Percentiles rank a stretch among this genome's conserved stretches.
These are phyloP conservation scores for Cylindrotheca closterium DNA, from an alignment of 108 stramenopile genomes.

Conservation along the genomic window DNA sequence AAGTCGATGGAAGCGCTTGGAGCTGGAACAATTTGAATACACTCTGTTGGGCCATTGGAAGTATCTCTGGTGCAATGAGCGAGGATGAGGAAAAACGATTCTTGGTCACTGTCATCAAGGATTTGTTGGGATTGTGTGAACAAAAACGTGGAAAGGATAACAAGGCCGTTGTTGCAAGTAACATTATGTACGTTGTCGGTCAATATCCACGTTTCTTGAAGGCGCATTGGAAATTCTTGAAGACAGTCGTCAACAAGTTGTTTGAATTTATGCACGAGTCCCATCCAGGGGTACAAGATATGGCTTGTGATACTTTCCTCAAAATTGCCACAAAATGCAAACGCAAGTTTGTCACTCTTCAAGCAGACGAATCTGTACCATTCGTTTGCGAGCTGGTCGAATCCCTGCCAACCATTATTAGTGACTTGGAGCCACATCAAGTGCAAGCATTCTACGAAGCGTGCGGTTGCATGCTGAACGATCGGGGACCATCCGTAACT, in stretches of 20 bases:
- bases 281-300: conserved; percentile 99
- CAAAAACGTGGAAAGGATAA: conserved; percentile 98
- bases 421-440: conserved; percentile 98
- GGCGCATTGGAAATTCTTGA: conserved; percentile 99
- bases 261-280: conserved; percentile 99
- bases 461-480: conserved; percentile 92
- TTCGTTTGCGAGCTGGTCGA: conserved; percentile 94
- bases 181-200: conserved; percentile 99
- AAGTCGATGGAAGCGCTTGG: conserved; percentile 91
- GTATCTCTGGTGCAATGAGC: conserved; percentile 97
- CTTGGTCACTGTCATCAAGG: conserved; percentile 98
- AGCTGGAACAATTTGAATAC: conserved; percentile 96
- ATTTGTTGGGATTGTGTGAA: conserved; percentile 95
- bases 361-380: conserved; percentile 85
- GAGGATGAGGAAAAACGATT: conserved; percentile 99
- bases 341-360: conserved; percentile 92
- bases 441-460: conserved; percentile 99
- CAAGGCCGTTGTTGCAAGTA: conserved; percentile 97
- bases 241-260: conserved; percentile 99
- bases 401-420: conserved; percentile 86
- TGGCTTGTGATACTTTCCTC: conserved; percentile 99
- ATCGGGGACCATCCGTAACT: conserved; percentile 80
- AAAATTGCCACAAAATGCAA: conserved; percentile 99
- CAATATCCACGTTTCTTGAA: conserved; percentile 99
- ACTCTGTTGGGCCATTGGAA: conserved; percentile 99